A percentile compares a stretch with the other conserved stretches of the same genome.
phyloP scores from a whole-genome alignment of 2,329 filamentous ascomycete species.

The Pestalotiopsis sp. region DNA sequence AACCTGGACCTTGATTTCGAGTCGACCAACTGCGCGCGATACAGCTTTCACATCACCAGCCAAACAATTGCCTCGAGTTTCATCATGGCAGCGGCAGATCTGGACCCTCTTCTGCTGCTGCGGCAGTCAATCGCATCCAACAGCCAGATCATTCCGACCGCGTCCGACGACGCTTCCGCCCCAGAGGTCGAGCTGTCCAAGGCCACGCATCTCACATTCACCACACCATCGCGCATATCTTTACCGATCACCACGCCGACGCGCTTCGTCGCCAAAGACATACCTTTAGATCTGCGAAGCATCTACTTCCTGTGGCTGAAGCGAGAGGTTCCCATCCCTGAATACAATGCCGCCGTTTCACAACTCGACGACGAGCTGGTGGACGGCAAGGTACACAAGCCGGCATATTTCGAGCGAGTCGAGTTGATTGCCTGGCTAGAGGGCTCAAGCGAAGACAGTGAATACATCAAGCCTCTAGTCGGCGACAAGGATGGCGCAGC shows the following conservation, averaged over 20 bases:
- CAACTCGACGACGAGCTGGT: constrained; percentile 78
- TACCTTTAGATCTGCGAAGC: constrained; percentile 82
- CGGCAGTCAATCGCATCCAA: constrained; percentile 78
- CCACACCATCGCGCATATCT: constrained; percentile 58
- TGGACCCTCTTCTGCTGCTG: constrained; percentile 81
- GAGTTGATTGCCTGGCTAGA: constrained; percentile 94
- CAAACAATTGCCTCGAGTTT: constrained; percentile 12
- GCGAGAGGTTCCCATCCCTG: constrained; percentile 84
- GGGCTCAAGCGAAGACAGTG: constrained; percentile 85
- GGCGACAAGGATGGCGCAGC: constrained; percentile 60
- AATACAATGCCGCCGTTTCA: constrained; percentile 86
- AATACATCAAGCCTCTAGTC: constrained; percentile 86
- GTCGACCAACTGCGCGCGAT: not conserved
- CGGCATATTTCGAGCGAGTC: constrained; percentile 88
- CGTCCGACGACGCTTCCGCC: constrained; percentile 65
- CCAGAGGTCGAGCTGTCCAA: constrained; percentile 68
- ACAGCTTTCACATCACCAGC: not conserved
- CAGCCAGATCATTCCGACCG: constrained; percentile 72
- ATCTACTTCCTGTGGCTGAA: constrained; percentile 97
- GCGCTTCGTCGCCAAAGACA: constrained; percentile 80
- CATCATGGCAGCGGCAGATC: constrained; percentile 61
- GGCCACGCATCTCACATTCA: constrained; percentile 81
- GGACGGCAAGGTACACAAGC: constrained; percentile 74
- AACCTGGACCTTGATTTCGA: not conserved
- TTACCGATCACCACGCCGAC: constrained; percentile 75